Evolutionary conservation across 805 yeast species (phyloP).

Genomic region (Candida ulmi): DNA sequence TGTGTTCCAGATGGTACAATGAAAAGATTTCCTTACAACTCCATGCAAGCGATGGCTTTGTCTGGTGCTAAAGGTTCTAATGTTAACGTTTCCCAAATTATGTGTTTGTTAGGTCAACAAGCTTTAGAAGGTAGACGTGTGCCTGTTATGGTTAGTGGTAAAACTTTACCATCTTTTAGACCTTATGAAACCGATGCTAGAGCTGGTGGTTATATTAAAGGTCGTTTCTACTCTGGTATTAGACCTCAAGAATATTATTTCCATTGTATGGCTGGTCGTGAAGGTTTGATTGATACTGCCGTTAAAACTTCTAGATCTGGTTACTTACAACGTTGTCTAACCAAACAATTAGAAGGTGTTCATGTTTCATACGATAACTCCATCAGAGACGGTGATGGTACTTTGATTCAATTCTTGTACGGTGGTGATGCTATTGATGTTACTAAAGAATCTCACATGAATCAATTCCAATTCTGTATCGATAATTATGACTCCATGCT

Average conservation of each 20-base stretch:
- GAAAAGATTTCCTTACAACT: constrained; percentile 91
- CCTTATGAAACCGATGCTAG: constrained; percentile 95
- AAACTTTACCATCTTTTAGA: constrained; percentile 92
- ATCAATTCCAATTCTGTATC: constrained; percentile 87
- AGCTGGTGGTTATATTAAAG: constrained; percentile 97
- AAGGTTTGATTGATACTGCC: constrained; percentile 98
- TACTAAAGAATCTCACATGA: constrained; percentile 89
- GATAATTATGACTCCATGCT: constrained; percentile 86
- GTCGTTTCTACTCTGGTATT: constrained; percentile 96
- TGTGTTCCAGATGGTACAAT: constrained; percentile 96
- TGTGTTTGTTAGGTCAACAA: constrained; percentile 98
- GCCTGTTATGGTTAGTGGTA: constrained; percentile 98
- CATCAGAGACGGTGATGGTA: constrained; percentile 93
- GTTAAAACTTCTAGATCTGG: constrained; percentile 98
- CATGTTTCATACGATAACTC: constrained; percentile 91
- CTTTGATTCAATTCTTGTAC: constrained; percentile 88
- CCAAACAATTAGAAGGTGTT: constrained; percentile 97
- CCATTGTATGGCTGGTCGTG: constrained; percentile 99
- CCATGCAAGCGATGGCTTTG: constrained; percentile 98
- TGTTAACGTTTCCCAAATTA: constrained; percentile 97
- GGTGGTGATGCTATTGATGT: constrained; percentile 98
- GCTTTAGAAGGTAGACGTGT: constrained; percentile 99
- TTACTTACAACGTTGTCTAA: constrained; percentile 95
- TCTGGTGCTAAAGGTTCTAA: constrained; percentile 99
- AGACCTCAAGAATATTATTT: constrained; percentile 98